These are phyloP conservation scores for Trichoderma erinaceum DNA, from an alignment of 495 filamentous ascomycete genomes.

Conservation along the genomic window DNA sequence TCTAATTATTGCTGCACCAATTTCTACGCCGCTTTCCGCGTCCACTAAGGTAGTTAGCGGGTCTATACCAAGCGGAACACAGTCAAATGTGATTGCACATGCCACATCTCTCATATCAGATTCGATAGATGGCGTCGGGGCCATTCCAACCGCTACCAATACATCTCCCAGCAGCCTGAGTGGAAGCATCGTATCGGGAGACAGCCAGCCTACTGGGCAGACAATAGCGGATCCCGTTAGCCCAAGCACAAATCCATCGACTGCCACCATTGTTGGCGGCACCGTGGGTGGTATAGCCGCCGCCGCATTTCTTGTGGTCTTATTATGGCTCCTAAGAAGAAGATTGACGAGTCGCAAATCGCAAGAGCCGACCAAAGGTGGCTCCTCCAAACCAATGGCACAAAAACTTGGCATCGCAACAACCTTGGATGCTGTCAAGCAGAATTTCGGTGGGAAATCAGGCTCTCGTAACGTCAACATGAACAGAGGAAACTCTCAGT, in stretches of 20 bases:
- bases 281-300: slow-evolving; percentile 41
- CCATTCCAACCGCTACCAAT: neutral
- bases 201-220: neutral
- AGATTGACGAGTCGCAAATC: neutral
- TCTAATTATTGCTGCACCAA: neutral
- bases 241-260: neutral
- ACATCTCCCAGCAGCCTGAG: neutral
- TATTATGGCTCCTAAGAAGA: slow-evolving; percentile 31
- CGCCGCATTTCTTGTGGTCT: slow-evolving; percentile 18
- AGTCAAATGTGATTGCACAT: neutral
- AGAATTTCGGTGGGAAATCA: slow-evolving; percentile 30
- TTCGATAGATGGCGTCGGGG: neutral
- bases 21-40: neutral
- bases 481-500: slow-evolving; percentile 47
- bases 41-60: neutral
- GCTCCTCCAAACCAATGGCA: neutral
- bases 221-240: neutral
- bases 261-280: slow-evolving; percentile 15
- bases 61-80: neutral
- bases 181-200: neutral
- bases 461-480: slow-evolving; percentile 42
- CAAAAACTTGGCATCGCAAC: neutral
- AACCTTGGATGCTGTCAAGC: neutral
- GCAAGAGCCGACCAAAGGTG: neutral
- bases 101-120: neutral